Percentiles rank a stretch among this genome's conserved stretches.
phyloP scores from a whole-genome alignment of 192 early-diverging fungal species.

The Mortierella antarctica region DNA sequence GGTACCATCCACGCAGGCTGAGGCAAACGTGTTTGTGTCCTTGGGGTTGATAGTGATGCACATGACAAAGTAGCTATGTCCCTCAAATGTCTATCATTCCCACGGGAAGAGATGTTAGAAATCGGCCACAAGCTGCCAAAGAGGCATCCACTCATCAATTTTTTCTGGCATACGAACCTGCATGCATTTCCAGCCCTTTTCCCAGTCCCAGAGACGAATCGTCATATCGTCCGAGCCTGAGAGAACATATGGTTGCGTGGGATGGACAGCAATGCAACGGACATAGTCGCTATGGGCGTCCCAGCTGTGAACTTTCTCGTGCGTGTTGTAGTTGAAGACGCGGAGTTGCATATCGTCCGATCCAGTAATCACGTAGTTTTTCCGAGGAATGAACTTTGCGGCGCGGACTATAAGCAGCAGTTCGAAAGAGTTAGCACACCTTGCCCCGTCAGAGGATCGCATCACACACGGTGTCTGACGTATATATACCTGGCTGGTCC shows the following conservation, averaged over 20 bases:
- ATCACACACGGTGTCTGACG: background rate
- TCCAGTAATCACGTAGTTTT: constrained; percentile 96
- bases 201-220: constrained; percentile 99
- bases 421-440: background rate
- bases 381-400: constrained; percentile 96
- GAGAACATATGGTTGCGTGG: constrained; percentile 92
- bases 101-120: background rate
- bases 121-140: background rate
- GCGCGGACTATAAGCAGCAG: constrained; percentile 81
- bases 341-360: constrained; percentile 97
- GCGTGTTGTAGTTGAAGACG: constrained; percentile 99
- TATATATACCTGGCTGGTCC: constrained; percentile 83
- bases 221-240: constrained; percentile 97
- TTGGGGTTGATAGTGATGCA: constrained; percentile 98
- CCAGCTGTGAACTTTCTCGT: constrained; percentile 95
- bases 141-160: too few relatives aligned
- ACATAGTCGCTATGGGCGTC: constrained; percentile 99
- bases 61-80: constrained; percentile 98
- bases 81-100: constrained; percentile 85
- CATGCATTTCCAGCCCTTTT: constrained; percentile 96
- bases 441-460: background rate
- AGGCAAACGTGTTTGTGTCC: constrained; percentile 98
- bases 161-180: constrained; percentile 80
- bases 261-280: constrained; percentile 95
- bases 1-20: constrained; percentile 94